These are phyloP conservation scores for Smallanthus sonchifolius DNA, from an alignment of 129 eudicot species.

Conservation along the genomic window DNA sequence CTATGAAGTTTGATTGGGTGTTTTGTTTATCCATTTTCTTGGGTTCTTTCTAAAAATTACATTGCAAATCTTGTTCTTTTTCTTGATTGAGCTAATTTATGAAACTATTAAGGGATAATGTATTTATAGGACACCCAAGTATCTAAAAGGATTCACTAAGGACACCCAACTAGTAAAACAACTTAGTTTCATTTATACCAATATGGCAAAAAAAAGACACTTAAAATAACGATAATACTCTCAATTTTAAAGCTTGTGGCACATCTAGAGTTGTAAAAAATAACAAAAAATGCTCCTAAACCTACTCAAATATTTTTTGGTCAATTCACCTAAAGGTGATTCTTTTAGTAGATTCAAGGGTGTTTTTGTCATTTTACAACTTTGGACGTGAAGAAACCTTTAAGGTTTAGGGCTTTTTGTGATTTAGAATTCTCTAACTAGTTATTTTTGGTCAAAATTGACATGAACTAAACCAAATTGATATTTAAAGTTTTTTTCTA, in stretches of 20 bases:
- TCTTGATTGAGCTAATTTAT: slow-evolving; percentile 1
- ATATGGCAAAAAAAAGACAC: too few relatives aligned
- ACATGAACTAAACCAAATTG: neutral
- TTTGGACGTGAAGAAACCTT: neutral
- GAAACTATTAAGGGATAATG: neutral
- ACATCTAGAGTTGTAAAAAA: too few relatives aligned
- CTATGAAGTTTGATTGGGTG: neutral
- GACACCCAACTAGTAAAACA: neutral
- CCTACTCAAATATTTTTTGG: neutral
- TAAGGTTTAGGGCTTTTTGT: neutral
- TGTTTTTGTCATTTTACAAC: neutral
- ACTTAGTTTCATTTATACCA: too few relatives aligned
- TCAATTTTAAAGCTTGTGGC: neutral
- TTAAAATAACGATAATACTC: neutral
- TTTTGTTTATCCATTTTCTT: neutral
- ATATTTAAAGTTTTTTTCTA: neutral
- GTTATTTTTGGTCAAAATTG: neutral
- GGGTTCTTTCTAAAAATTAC: neutral
- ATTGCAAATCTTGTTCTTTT: neutral
- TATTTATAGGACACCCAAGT: neutral
- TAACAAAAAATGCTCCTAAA: neutral
- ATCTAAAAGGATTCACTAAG: neutral
- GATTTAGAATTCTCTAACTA: neutral
- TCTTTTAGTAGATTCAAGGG: neutral
- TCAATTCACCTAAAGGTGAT: neutral